Conservation (phyloP, 306 rosid species). For the Canavalia ensiformis region DNA sequence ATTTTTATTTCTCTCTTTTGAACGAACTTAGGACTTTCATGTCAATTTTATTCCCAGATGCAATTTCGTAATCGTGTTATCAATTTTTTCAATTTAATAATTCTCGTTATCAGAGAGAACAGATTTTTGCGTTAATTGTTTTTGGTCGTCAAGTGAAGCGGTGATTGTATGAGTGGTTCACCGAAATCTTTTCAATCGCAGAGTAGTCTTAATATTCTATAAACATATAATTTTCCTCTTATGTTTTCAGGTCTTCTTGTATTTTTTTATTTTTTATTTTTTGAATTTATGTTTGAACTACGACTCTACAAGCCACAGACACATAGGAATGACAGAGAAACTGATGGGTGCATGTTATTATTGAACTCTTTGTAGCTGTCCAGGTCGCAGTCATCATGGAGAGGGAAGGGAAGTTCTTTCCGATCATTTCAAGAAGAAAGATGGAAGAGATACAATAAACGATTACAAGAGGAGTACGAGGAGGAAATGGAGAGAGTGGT, state of each 20-base stretch:
- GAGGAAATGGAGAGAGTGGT: conserved; percentile 98
- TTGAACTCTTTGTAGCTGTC: conserved; percentile 64
- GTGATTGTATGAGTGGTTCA: conserved; percentile 8
- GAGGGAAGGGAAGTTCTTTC: conserved; percentile 62
- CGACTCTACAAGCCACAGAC: not conserved
- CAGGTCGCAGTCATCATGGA: conserved; percentile 67
- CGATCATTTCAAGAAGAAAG: conserved; percentile 92
- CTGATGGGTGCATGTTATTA: conserved; percentile 51
- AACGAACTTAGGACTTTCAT: conserved; percentile 27
- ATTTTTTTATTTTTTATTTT: not conserved
- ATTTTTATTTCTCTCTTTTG: not conserved
- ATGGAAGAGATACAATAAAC: conserved; percentile 81
- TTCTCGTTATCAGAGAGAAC: not conserved
- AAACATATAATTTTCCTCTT: not conserved
- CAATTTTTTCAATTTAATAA: not conserved
- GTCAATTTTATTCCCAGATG: not conserved
- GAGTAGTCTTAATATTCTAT: not conserved
- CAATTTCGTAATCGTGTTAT: not conserved
- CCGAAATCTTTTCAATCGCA: not conserved
- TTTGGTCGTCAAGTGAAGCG: not conserved
- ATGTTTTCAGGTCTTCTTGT: not conserved
- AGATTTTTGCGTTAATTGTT: not conserved
- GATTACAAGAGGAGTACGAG: conserved; percentile 86
- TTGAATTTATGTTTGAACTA: not conserved
- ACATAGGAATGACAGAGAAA: conserved; percentile 18